phyloP scores from a whole-genome alignment of 2,329 filamentous ascomycete genomes.

The Parafenestella ontariensis region DNA sequence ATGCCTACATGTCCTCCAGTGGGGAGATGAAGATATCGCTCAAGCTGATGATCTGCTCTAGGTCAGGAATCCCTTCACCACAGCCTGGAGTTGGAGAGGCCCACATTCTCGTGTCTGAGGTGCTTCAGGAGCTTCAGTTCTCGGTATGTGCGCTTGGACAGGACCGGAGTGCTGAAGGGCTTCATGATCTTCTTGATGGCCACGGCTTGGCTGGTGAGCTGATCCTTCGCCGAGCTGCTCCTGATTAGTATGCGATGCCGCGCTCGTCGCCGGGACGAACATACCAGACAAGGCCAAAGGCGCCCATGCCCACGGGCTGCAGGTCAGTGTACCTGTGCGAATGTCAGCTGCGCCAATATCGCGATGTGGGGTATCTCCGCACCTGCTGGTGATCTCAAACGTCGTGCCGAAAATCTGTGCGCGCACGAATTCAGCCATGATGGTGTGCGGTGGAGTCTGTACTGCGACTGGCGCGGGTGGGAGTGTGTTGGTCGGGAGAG shows the following conservation, averaged over 20 bases:
- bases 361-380: slow-evolving; percentile 46
- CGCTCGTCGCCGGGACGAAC: slow-evolving; percentile 11
- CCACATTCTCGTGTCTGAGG: slow-evolving; percentile 92
- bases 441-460: slow-evolving; percentile 47
- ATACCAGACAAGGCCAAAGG: slow-evolving; percentile 97
- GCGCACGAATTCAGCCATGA: slow-evolving; percentile 98
- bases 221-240: slow-evolving; percentile 89
- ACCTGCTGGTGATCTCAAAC: slow-evolving; percentile 99
- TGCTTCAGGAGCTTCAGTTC: slow-evolving; percentile 98
- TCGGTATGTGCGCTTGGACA: slow-evolving; percentile 96
- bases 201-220: slow-evolving; percentile 95
- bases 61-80: slow-evolving; percentile 22
- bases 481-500: slow-evolving; percentile 18
- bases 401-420: slow-evolving; percentile 99
- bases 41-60: slow-evolving; percentile 81
- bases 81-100: slow-evolving; percentile 23
- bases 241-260: slow-evolving; percentile 17
- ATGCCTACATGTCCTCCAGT: slow-evolving; percentile 90
- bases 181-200: slow-evolving; percentile 99
- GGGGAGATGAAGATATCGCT: slow-evolving; percentile 99
- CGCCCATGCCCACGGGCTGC: slow-evolving; percentile 98
- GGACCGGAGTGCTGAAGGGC: slow-evolving; percentile 97
- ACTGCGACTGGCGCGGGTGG: slow-evolving; percentile 32
- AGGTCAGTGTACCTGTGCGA: slow-evolving; percentile 86
- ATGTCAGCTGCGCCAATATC: slow-evolving; percentile 30